These are phyloP conservation scores for Ciborinia camelliae DNA, from an alignment of 2,329 filamentous ascomycete genomes.

Conservation along the genomic window DNA sequence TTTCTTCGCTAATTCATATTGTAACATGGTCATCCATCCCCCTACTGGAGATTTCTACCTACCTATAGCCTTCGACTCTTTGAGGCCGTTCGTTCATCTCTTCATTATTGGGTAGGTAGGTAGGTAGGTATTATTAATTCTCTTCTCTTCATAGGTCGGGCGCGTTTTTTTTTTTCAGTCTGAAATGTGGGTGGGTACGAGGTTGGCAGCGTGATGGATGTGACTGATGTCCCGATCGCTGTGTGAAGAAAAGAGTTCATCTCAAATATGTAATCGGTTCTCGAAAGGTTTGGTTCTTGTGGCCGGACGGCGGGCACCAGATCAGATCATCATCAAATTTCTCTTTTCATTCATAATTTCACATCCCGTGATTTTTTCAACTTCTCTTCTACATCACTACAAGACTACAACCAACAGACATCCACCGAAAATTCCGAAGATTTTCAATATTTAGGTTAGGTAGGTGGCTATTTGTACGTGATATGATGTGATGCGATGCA, in stretches of 20 bases:
- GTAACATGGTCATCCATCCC: neutral
- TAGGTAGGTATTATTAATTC: too few species aligned
- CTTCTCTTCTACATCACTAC: neutral
- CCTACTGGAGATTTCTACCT: neutral
- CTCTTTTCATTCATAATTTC: neutral
- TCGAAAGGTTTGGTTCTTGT: too few species aligned
- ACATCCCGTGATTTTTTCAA: neutral
- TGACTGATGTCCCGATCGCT: too few species aligned
- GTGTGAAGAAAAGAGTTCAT: too few species aligned
- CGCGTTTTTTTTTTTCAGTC: neutral
- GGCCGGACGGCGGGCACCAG: too few species aligned
- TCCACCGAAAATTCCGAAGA: neutral
- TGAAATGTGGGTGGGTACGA: too few species aligned
- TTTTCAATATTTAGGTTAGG: neutral
- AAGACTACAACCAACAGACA: neutral
- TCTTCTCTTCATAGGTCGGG: too few species aligned
- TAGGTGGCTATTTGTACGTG: neutral
- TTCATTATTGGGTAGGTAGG: too few species aligned
- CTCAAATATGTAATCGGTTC: too few species aligned
- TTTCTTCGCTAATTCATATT: neutral
- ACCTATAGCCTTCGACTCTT: too few species aligned
- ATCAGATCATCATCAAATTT: too few species aligned
- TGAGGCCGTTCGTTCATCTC: neutral
- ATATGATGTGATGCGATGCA: neutral
- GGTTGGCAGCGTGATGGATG: too few species aligned